These are phyloP conservation scores for Lactifluus pinguis DNA, from an alignment of 768 basidiomycete genomes.

Conservation along the genomic window DNA sequence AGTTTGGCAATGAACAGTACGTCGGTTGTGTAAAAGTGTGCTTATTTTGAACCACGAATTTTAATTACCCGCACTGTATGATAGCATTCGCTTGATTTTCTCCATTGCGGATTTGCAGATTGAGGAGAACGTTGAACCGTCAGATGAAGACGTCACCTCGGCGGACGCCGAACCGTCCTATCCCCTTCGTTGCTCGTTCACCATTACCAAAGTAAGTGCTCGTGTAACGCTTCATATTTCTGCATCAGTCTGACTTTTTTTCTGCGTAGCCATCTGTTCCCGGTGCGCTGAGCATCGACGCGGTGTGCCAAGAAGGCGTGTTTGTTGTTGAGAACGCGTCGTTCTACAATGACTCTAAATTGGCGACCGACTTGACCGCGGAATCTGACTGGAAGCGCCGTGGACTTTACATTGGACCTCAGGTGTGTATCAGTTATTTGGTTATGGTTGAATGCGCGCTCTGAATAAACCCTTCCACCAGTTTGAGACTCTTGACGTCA, in stretches of 20 bases:
- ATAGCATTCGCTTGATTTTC: constrained; percentile 83
- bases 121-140: constrained; percentile 31
- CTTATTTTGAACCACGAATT: neutral
- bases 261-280: constrained; percentile 35
- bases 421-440: constrained; percentile 36
- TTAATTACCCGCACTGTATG: neutral
- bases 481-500: constrained; percentile 85
- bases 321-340: constrained; percentile 88
- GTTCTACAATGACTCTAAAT: constrained; percentile 63
- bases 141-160: constrained; percentile 33
- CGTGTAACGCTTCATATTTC: neutral
- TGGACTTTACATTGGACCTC: constrained; percentile 87
- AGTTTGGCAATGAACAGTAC: constrained; percentile 85
- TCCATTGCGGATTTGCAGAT: constrained; percentile 80
- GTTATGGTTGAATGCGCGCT: neutral
- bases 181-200: constrained; percentile 71
- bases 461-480: constrained; percentile 23
- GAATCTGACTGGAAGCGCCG: constrained; percentile 93
- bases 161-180: constrained; percentile 37
- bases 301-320: constrained; percentile 66
- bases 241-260: neutral
- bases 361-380: constrained; percentile 69
- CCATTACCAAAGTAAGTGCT: constrained; percentile 67
- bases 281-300: constrained; percentile 72
- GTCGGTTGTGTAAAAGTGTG: constrained; percentile 24